Conservation (phyloP, 495 filamentous ascomycete species). For the Lophiotrema nucula region DNA sequence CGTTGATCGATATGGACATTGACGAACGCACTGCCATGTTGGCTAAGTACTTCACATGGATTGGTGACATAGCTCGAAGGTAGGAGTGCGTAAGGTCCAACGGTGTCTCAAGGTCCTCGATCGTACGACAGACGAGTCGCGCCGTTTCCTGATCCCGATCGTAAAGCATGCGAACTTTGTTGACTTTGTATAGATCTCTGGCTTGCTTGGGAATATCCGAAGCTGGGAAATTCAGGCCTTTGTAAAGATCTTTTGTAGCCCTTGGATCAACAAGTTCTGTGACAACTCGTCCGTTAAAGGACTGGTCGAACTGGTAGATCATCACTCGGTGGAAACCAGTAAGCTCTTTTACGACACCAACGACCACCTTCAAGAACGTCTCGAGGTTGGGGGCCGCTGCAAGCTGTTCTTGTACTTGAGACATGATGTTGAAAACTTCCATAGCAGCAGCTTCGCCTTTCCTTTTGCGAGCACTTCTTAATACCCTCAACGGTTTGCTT, state of each 20-base stretch:
- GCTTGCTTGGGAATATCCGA: slow-evolving; percentile 89
- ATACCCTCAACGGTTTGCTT: slow-evolving; percentile 74
- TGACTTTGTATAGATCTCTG: slow-evolving; percentile 76
- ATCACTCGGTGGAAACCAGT: slow-evolving; percentile 92
- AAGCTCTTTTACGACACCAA: slow-evolving; percentile 79
- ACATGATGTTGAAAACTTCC: slow-evolving; percentile 93
- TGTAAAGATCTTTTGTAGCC: slow-evolving; percentile 82
- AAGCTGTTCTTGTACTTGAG: slow-evolving; percentile 77
- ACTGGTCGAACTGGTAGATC: slow-evolving; percentile 87
- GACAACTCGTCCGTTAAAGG: slow-evolving; percentile 82
- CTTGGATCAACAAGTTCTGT: slow-evolving; percentile 80
- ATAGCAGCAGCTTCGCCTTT: slow-evolving; percentile 85
- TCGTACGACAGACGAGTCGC: slow-evolving; percentile 75
- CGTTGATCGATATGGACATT: slow-evolving; percentile 93
- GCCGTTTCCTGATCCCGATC: slow-evolving; percentile 74
- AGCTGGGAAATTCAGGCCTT: slow-evolving; percentile 87
- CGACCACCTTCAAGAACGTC: slow-evolving; percentile 66
- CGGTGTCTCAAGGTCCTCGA: slow-evolving; percentile 73
- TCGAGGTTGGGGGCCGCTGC: slow-evolving; percentile 67
- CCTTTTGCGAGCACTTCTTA: slow-evolving; percentile 73
- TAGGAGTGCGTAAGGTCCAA: slow-evolving; percentile 85
- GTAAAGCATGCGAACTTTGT: slow-evolving; percentile 75
- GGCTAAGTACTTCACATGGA: slow-evolving; percentile 83
- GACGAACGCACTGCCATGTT: slow-evolving; percentile 89
- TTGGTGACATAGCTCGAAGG: slow-evolving; percentile 86